Evolutionary conservation across 2,329 filamentous ascomycete species (phyloP), one percentile per base, ranked within the genome.

Genomic region (Tolypocladium endophyticum): DNA sequence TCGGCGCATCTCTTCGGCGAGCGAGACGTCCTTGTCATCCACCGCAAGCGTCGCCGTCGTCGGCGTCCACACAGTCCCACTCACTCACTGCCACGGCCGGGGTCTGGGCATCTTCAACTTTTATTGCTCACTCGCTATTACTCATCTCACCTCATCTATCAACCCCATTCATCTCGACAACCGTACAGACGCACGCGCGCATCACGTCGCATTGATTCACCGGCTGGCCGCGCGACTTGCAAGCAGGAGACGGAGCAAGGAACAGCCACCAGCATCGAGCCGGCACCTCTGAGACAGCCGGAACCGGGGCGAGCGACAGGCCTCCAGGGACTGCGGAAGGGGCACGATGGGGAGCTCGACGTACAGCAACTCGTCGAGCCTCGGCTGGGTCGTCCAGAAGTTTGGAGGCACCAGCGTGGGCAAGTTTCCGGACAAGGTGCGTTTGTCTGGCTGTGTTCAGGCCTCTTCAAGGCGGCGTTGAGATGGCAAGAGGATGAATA

Each of bases 341-440:
- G 50, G 50, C 20, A 38, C 53, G 52, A 74, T 74, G 73, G 72
- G 69, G 59, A 70, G 68, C 62, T 69, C 69, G 20, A 66, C 67
- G 47, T 64, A 69, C 61, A 68, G 64, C 64, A 77, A 77, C 65
- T 66, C 70, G 56, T 68, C 71, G 59, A 67, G 68, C 55, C 77
- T 79, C 64, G 80, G 80, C 65, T 96, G 92, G 92, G 81, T 96
- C 36, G 89, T 97, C 57, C 92, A 96, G 73, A 97, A 97, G 75
- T 96, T 96, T 73, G 92, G 92, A 63, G 93, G 93, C 57, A 99
- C 93, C 58, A 96, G 90, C 71, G 89, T 97, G 57, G 94, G 93
- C 67, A 97, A 97, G 76, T 96, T 96, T 69, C 87, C 92, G 58
- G 82, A 84, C 66, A 87, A 88, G 75, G 80, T 82, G 69, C 61